Evolutionary conservation across 805 yeast species (phyloP).

Genomic region (Lipomyces oligophaga): DNA sequence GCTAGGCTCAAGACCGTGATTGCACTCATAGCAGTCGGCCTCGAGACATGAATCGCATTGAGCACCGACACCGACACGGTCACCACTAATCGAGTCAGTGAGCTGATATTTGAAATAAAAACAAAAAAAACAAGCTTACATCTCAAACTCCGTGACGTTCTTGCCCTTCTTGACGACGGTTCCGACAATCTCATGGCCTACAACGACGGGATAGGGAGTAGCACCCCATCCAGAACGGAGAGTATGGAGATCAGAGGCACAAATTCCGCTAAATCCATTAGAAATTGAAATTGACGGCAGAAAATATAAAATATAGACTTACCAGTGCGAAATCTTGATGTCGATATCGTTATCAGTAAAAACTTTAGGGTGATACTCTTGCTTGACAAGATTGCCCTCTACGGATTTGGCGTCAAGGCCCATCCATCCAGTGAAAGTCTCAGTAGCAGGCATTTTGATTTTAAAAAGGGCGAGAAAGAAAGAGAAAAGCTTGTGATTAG

Average conservation of each 20-base stretch:
- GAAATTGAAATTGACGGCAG: neutral
- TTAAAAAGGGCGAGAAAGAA: no score
- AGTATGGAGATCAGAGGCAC: constrained; percentile 58
- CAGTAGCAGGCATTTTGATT: constrained; percentile 26
- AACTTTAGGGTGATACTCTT: constrained; percentile 23
- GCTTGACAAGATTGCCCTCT: constrained; percentile 27
- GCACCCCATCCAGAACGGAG: constrained; percentile 52
- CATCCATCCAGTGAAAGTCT: constrained; percentile 25
- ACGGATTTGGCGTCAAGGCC: constrained; percentile 28
- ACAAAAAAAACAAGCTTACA: constrained; percentile 29
- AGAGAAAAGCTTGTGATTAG: no score
- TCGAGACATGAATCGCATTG: constrained; percentile 54
- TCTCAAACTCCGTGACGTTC: constrained; percentile 46
- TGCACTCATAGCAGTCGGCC: constrained; percentile 55
- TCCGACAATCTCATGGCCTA: constrained; percentile 50
- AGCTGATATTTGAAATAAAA: no score
- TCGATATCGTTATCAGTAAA: constrained; percentile 29
- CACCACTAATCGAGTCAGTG: constrained; percentile 43
- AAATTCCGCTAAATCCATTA: constrained; percentile 39
- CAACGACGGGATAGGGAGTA: constrained; percentile 39
- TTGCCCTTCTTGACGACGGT: constrained; percentile 46
- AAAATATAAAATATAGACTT: constrained; percentile 1
- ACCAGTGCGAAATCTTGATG: constrained; percentile 28
- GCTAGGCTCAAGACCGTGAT: constrained; percentile 51
- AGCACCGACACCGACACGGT: constrained; percentile 80